Percentiles rank a stretch among this genome's conserved stretches.
phyloP scores from a whole-genome alignment of 441 rosid genomes.

The Bruguiera hainesii region DNA sequence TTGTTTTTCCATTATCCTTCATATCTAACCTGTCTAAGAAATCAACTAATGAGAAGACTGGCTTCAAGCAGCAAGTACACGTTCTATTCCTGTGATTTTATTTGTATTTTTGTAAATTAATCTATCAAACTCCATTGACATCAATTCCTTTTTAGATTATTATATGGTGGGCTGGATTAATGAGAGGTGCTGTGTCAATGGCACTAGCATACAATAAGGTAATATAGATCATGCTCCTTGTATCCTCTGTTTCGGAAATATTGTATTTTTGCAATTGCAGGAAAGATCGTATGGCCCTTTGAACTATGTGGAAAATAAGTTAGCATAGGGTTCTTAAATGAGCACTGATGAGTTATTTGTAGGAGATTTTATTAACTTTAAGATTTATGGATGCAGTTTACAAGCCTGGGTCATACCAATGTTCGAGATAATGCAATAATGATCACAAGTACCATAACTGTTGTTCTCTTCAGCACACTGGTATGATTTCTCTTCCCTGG shows the following conservation, averaged over 20 bases:
- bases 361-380: background rate
- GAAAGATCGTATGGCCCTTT: too few species aligned
- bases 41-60: slow-evolving; percentile 48
- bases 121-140: slow-evolving; percentile 6
- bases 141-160: slow-evolving; percentile 46
- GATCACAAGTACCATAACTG: slow-evolving; percentile 90
- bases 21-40: slow-evolving; percentile 76
- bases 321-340: too few species aligned
- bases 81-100: slow-evolving; percentile 2
- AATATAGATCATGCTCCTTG: slow-evolving; percentile 1
- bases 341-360: background rate
- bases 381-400: slow-evolving; percentile 49
- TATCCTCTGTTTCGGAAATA: background rate
- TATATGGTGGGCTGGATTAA: slow-evolving; percentile 99
- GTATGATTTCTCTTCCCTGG: slow-evolving; percentile 37
- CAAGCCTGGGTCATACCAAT: slow-evolving; percentile 77
- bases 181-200: slow-evolving; percentile 99
- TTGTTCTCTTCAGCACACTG: slow-evolving; percentile 88
- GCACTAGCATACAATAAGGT: slow-evolving; percentile 98
- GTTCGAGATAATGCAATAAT: slow-evolving; percentile 71
- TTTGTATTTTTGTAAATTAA: background rate
- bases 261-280: background rate
- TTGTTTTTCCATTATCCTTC: slow-evolving; percentile 91
- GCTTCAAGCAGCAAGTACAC: slow-evolving; percentile 69
- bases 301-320: too few species aligned